Evolutionary conservation across 2,329 filamentous ascomycete genomes (phyloP), one percentile per base, ranked within the genome.

Genomic region (Aspergillus tanneri): DNA sequence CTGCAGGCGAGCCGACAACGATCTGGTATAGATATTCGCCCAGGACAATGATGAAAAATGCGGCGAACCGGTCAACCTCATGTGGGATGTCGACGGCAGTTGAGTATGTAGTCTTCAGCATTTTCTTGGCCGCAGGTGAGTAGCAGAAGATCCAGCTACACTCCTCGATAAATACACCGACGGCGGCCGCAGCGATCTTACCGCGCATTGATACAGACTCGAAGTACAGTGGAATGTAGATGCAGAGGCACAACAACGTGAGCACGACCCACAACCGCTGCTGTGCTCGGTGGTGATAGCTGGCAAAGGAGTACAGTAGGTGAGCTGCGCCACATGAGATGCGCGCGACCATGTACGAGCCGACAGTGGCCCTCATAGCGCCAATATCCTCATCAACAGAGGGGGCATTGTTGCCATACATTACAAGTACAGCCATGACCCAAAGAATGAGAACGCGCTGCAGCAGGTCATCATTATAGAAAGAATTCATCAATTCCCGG

Each of bases 401-500:
- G 3, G 67, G 67, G 5, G 76, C 74, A 43, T 77, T 77, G 59
- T 78, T 78, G 34, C 67, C 67, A 53, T 77, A 77, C 12, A 78
- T 65, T 3, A 78, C 71, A 11, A 78, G 62, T 4, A 75, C 57
- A 3, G 74, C 72, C 76, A 78, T 78, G 46, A 78, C 68, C 73
- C 75, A 77, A n/a, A 77, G 66, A 44, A 77, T 74, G 21, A 75
- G 57, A 22, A 75, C 56, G 6, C 76, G 72, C 55, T 78, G 76
- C 1, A 69, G 52, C 16, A 78, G 56, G 53, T 78, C 76, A 50
- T 78, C 76, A 43, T 74, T 77, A 59, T 78, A 77, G 61, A 76
- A 78, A 5, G 72, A 75, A 59, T 78, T 78, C 73, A 78, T 77
- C 47, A 77, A 63, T 59, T 77, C 75, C 50, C 74, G 72, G 14